phyloP scores from a whole-genome alignment of 495 filamentous ascomycete genomes.

The Durotheca rogersii region DNA sequence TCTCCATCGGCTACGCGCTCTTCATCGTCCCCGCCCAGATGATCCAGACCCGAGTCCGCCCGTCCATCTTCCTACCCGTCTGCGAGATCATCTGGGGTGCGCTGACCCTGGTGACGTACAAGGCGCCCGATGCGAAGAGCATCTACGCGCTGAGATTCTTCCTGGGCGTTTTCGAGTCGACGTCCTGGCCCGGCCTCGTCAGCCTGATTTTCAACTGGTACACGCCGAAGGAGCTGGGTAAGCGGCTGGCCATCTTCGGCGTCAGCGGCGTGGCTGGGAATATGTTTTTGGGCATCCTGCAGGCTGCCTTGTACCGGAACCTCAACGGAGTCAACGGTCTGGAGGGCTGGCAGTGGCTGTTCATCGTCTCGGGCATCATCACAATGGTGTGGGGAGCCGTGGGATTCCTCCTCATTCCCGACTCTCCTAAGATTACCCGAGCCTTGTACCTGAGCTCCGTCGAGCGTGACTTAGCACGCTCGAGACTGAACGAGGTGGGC shows the following conservation, averaged over 20 bases:
- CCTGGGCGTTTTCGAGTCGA: constrained; percentile 48
- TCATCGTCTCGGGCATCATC: constrained; percentile 46
- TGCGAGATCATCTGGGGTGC: constrained; percentile 36
- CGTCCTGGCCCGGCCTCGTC: constrained; percentile 34
- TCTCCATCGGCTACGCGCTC: constrained; percentile 55
- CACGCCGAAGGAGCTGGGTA: constrained; percentile 17
- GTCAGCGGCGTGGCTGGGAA: constrained; percentile 21
- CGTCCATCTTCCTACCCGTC: constrained; percentile 29
- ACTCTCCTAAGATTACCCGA: constrained; percentile 32
- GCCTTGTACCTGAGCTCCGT: constrained; percentile 11
- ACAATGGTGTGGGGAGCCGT: constrained; percentile 36
- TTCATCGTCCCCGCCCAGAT: constrained; percentile 55
- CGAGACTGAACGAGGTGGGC: background rate
- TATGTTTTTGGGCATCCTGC: constrained; percentile 38
- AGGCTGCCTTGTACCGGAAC: constrained; percentile 43
- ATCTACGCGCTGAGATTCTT: constrained; percentile 38
- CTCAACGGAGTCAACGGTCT: constrained; percentile 45
- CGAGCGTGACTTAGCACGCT: constrained; percentile 2
- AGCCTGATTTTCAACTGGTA: constrained; percentile 20
- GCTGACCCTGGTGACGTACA: constrained; percentile 30
- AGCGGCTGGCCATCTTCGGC: constrained; percentile 35
- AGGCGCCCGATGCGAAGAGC: constrained; percentile 5
- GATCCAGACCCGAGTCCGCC: constrained; percentile 47
- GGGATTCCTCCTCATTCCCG: constrained; percentile 37
- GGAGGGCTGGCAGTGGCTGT: constrained; percentile 54